Evolutionary conservation across 1,284 basidiomycete species (phyloP).

Genomic region (Ustilago crameri): DNA sequence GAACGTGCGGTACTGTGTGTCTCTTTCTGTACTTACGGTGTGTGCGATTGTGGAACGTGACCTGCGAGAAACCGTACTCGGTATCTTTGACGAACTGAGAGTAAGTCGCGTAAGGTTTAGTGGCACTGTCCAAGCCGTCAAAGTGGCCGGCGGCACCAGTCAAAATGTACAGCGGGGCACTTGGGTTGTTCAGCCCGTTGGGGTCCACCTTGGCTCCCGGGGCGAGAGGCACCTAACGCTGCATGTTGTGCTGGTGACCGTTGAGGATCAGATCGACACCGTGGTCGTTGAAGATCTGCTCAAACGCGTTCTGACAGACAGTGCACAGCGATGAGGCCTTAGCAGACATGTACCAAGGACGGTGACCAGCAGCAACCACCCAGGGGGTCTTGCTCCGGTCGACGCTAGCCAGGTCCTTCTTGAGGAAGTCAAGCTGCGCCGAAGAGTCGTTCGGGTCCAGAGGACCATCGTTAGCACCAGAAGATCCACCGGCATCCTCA

Average conservation of each 20-base stretch:
- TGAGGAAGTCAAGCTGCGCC: slow-evolving; percentile 38
- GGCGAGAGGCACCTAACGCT: slow-evolving; percentile 59
- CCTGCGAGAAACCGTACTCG: too few species aligned
- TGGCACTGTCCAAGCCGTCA: too few species aligned
- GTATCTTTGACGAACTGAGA: too few species aligned
- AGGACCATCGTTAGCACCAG: slow-evolving; percentile 16
- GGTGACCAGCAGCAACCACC: slow-evolving; percentile 67
- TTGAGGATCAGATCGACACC: slow-evolving; percentile 62
- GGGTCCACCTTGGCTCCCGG: slow-evolving; percentile 49
- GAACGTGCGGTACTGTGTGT: too few species aligned
- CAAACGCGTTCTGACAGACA: slow-evolving; percentile 65
- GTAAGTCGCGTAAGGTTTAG: too few species aligned
- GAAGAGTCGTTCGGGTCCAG: slow-evolving; percentile 1
- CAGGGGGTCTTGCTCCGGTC: slow-evolving; percentile 68
- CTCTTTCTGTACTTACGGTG: too few species aligned
- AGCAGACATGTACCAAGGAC: slow-evolving; percentile 54
- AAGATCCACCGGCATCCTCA: slow-evolving; percentile 35
- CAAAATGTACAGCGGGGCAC: too few species aligned
- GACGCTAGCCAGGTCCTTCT: slow-evolving; percentile 65
- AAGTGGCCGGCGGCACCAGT: too few species aligned
- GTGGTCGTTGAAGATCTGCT: slow-evolving; percentile 61
- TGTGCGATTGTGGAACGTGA: too few species aligned
- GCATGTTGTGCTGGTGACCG: slow-evolving; percentile 68
- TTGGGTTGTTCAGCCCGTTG: background rate
- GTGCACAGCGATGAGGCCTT: slow-evolving; percentile 37